Evolutionary conservation across 306 rosid genomes (phyloP).

Genomic region (Sicyos baderoa): DNA sequence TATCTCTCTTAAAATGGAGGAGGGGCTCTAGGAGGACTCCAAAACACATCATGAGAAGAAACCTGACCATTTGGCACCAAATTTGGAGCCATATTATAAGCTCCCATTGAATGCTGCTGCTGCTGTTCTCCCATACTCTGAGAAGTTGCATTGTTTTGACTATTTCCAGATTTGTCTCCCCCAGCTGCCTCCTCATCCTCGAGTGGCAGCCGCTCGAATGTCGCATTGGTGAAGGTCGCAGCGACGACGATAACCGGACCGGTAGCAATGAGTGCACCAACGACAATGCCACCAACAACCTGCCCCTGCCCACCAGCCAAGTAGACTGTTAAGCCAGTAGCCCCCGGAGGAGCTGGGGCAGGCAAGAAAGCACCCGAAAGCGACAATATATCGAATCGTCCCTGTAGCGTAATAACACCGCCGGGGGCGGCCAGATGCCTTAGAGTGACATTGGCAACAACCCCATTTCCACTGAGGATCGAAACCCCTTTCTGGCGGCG

Average conservation of each 20-base stretch:
- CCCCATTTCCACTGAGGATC: constrained; percentile 69
- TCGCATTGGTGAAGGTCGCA: constrained; percentile 79
- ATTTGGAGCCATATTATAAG: constrained; percentile 58
- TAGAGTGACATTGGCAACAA: constrained; percentile 58
- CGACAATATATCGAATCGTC: constrained; percentile 69
- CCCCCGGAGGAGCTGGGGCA: constrained; percentile 72
- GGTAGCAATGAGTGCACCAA: constrained; percentile 54
- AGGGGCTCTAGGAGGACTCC: constrained; percentile 57
- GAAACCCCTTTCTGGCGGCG: constrained; percentile 86
- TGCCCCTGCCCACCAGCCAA: constrained; percentile 76
- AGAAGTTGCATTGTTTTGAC: constrained; percentile 25
- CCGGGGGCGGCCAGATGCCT: constrained; percentile 56
- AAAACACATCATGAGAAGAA: constrained; percentile 60
- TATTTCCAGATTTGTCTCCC: constrained; percentile 13
- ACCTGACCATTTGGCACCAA: constrained; percentile 64
- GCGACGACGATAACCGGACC: constrained; percentile 79
- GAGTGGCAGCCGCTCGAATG: constrained; percentile 62
- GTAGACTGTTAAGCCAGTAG: constrained; percentile 60
- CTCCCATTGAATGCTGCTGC: constrained; percentile 32
- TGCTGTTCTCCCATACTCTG: constrained; percentile 34
- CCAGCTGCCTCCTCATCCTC: constrained; percentile 42
- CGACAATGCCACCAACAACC: constrained; percentile 70
- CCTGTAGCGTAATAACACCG: constrained; percentile 48
- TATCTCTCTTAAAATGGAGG: constrained; percentile 39
- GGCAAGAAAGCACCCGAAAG: constrained; percentile 75